Percentiles rank a stretch among this genome's conserved stretches.
phyloP scores from a whole-genome alignment of 805 yeast species.

The Lachancea lanzarotensis region DNA sequence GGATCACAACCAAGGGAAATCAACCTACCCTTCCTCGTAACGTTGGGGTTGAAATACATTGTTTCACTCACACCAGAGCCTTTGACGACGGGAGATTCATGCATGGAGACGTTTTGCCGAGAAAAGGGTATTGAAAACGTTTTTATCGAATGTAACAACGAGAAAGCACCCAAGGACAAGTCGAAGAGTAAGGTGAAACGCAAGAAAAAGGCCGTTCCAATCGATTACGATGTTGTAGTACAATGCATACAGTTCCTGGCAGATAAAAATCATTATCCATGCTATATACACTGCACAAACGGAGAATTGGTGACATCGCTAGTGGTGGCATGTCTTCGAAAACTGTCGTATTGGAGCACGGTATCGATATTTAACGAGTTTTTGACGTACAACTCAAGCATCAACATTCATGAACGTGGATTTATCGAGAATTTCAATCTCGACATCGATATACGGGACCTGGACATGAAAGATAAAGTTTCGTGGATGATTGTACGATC shows the following conservation, averaged over 20 bases:
- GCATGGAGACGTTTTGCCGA: constrained; percentile 46
- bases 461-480: constrained; percentile 25
- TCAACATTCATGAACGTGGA: constrained; percentile 73
- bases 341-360: constrained; percentile 79
- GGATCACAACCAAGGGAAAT: constrained; percentile 83
- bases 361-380: constrained; percentile 85
- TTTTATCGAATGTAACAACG: constrained; percentile 60
- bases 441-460: constrained; percentile 47
- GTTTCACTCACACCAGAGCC: constrained; percentile 77
- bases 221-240: constrained; percentile 57
- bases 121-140: constrained; percentile 50
- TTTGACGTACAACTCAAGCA: constrained; percentile 64
- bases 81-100: constrained; percentile 49
- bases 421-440: constrained; percentile 79
- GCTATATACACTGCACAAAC: constrained; percentile 79
- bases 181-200: constrained; percentile 48
- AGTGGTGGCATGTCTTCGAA: constrained; percentile 79
- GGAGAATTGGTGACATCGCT: constrained; percentile 86
- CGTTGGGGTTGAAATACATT: constrained; percentile 62
- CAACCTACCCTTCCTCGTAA: constrained; percentile 59
- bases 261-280: constrained; percentile 55
- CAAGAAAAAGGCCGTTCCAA: constrained; percentile 77
- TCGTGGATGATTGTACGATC: constrained; percentile 31
- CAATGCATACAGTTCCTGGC: constrained; percentile 57
- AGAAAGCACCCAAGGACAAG: constrained; percentile 19